A percentile compares a stretch with the other conserved stretches of the same genome.
Evolutionary conservation across 805 yeast species (phyloP).

Genomic region (Candida railenensis): DNA sequence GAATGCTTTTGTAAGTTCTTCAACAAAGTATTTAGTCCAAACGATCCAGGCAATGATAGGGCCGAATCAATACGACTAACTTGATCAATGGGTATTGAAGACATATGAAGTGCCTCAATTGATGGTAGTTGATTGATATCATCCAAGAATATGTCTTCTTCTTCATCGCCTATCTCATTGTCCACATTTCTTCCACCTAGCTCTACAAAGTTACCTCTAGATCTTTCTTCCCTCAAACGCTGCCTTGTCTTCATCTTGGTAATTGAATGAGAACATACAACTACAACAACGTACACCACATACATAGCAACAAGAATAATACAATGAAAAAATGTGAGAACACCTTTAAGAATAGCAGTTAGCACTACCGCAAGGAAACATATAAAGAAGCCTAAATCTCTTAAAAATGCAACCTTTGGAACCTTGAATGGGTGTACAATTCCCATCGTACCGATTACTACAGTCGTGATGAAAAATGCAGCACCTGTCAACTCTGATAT

Average conservation of each 20-base stretch:
- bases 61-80: neutral
- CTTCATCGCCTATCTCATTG: slow-evolving; percentile 5
- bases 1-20: slow-evolving; percentile 31
- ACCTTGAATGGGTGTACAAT: slow-evolving; percentile 64
- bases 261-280: slow-evolving; percentile 28
- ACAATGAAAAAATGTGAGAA: slow-evolving; percentile 56
- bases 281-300: slow-evolving; percentile 53
- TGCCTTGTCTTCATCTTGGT: slow-evolving; percentile 13
- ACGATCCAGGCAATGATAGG: slow-evolving; percentile 20
- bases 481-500: slow-evolving; percentile 92
- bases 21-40: slow-evolving; percentile 31
- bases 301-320: slow-evolving; percentile 56
- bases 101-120: slow-evolving; percentile 20
- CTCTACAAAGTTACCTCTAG: slow-evolving; percentile 19
- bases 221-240: slow-evolving; percentile 18
- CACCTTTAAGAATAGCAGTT: slow-evolving; percentile 54
- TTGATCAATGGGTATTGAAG: neutral
- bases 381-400: slow-evolving; percentile 62
- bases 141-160: slow-evolving; percentile 20
- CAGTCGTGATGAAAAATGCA: slow-evolving; percentile 75
- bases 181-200: slow-evolving; percentile 2
- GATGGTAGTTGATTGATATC: slow-evolving; percentile 23
- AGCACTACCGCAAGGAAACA: slow-evolving; percentile 49
- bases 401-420: slow-evolving; percentile 47
- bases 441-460: slow-evolving; percentile 79